phyloP scores from a whole-genome alignment of 805 yeast species.

The Scheffersomyces ergatensis region DNA sequence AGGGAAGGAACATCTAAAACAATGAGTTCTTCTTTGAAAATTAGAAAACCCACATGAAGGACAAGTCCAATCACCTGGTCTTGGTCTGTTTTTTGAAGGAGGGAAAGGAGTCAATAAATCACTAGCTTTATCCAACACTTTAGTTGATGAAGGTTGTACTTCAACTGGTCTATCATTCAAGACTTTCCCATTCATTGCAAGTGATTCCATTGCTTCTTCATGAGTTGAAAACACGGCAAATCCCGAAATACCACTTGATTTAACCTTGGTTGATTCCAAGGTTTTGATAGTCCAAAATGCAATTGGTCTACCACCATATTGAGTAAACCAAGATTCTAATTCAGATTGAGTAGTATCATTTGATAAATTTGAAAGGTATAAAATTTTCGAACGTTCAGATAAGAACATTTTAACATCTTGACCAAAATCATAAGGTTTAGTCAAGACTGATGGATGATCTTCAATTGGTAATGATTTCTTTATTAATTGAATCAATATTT shows the following conservation, averaged over 20 bases:
- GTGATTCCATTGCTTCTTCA: constrained; percentile 79
- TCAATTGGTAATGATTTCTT: constrained; percentile 48
- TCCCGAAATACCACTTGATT: constrained; percentile 50
- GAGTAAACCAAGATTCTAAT: constrained; percentile 87
- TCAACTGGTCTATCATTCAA: constrained; percentile 75
- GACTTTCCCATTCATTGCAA: constrained; percentile 75
- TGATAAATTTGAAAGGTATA: constrained; percentile 78
- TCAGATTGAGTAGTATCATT: constrained; percentile 87
- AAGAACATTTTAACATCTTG: constrained; percentile 68
- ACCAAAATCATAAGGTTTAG: constrained; percentile 74
- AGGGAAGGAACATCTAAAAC: constrained; percentile 90
- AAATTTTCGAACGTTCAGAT: constrained; percentile 71
- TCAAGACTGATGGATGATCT: constrained; percentile 54
- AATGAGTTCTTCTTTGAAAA: constrained; percentile 90
- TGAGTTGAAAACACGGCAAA: constrained; percentile 83
- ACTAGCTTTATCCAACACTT: constrained; percentile 76
- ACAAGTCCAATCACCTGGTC: constrained; percentile 99
- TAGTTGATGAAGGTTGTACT: constrained; percentile 80
- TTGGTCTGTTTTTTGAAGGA: constrained; percentile 76
- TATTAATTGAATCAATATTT: constrained; percentile 45
- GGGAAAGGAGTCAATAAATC: constrained; percentile 85
- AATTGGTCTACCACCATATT: constrained; percentile 79
- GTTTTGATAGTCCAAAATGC: constrained; percentile 85
- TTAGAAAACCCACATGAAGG: constrained; percentile 94
- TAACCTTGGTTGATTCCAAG: constrained; percentile 26